These are phyloP conservation scores for Pezicula radicicola DNA, from an alignment of 2,329 filamentous ascomycete species.

Conservation along the genomic window DNA sequence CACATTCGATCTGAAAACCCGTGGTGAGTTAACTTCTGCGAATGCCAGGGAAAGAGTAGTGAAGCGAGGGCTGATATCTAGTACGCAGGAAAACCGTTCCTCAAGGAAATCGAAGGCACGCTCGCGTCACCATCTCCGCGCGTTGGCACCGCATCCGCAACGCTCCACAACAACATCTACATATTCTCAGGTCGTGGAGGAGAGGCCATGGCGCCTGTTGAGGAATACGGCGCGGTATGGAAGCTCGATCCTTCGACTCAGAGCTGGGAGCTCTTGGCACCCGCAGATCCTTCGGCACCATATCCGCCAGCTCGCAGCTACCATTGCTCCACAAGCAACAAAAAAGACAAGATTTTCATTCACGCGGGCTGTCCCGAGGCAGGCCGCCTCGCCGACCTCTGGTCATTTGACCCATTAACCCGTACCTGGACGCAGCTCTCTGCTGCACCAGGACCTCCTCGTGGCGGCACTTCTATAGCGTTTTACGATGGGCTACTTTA, in stretches of 20 bases:
- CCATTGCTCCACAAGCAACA: conserved; percentile 43
- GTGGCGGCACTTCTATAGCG: conserved; percentile 52
- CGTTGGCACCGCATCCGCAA: conserved; percentile 50
- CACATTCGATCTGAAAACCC: conserved; percentile 28
- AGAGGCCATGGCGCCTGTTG: conserved; percentile 53
- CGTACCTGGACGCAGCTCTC: conserved; percentile 49
- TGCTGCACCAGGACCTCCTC: conserved; percentile 47
- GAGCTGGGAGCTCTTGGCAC: conserved; percentile 44
- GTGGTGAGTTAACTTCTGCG: neutral
- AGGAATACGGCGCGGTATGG: conserved; percentile 58
- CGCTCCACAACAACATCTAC: conserved; percentile 47
- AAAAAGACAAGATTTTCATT: conserved; percentile 45
- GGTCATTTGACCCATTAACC: conserved; percentile 49
- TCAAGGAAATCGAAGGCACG: conserved; percentile 1
- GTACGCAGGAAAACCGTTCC: neutral
- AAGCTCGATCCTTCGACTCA: conserved; percentile 37
- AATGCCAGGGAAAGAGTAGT: neutral
- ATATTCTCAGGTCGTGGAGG: conserved; percentile 63
- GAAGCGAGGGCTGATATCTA: neutral
- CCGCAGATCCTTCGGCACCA: conserved; percentile 31
- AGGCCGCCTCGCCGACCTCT: conserved; percentile 56
- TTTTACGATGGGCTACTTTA: conserved; percentile 40
- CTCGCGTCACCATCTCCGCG: conserved; percentile 43
- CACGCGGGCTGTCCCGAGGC: conserved; percentile 59
- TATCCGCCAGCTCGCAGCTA: conserved; percentile 53